Evolutionary conservation across 306 rosid genomes (phyloP).

Genomic region (Alnus rubra): DNA sequence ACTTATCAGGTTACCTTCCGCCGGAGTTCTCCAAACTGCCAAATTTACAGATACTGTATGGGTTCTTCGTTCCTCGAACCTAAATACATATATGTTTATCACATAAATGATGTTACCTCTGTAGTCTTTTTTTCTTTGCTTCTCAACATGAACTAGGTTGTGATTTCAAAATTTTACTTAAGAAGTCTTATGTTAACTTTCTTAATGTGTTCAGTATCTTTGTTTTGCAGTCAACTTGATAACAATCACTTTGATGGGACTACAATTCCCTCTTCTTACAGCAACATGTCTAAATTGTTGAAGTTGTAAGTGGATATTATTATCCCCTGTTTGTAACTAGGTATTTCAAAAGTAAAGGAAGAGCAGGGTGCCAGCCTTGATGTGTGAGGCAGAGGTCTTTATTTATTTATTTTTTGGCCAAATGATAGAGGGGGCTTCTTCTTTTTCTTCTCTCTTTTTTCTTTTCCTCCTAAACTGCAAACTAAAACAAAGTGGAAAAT

Average conservation of each 20-base stretch:
- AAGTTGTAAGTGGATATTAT: constrained; percentile 41
- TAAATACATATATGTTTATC: not conserved
- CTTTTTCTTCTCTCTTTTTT: too few relatives aligned
- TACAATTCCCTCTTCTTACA: constrained; percentile 41
- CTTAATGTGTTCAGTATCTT: not conserved
- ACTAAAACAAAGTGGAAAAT: not conserved
- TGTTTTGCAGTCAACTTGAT: constrained; percentile 50
- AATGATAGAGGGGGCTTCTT: not conserved
- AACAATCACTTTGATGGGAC: constrained; percentile 48
- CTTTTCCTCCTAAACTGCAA: not conserved
- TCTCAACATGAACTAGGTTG: not conserved
- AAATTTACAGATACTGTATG: constrained; percentile 42
- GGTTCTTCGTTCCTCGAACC: not conserved
- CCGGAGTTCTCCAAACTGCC: constrained; percentile 36
- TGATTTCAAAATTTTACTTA: not conserved
- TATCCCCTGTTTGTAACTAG: constrained; percentile 7
- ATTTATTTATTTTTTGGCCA: not conserved
- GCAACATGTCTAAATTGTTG: constrained; percentile 42
- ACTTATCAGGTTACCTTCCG: constrained; percentile 48
- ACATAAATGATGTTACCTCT: not conserved
- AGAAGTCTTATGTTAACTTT: not conserved
- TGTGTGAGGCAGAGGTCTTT: constrained; percentile 1
- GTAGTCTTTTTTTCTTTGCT: not conserved
- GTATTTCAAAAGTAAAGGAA: not conserved
- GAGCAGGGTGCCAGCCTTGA: constrained; percentile 2